Conservation (phyloP, 2,329 filamentous ascomycete genomes). For the Fusarium humuli region DNA sequence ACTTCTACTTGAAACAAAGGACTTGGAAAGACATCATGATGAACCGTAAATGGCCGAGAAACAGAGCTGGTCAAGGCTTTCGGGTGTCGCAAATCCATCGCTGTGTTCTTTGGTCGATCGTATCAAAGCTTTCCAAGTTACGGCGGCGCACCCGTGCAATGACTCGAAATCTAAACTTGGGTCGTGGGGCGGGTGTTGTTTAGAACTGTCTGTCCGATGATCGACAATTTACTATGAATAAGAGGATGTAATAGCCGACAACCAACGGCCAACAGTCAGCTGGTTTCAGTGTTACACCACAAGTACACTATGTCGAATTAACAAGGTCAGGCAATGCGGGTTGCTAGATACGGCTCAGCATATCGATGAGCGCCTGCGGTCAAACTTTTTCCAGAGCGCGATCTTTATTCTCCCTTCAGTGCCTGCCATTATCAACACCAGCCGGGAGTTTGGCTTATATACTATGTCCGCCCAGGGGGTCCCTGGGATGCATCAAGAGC, state of each 20-base stretch:
- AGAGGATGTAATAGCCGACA: slow-evolving; percentile 8
- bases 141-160: slow-evolving; percentile 29
- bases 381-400: no score
- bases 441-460: slow-evolving; percentile 34
- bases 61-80: slow-evolving; percentile 41
- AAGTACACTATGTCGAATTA: not conserved
- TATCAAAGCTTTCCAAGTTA: slow-evolving; percentile 38
- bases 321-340: no score
- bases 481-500: slow-evolving; percentile 27
- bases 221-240: slow-evolving; percentile 23
- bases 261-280: not conserved
- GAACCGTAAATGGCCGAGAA: slow-evolving; percentile 20
- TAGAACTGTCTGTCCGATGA: slow-evolving; percentile 21
- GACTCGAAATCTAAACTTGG: slow-evolving; percentile 32
- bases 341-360: no score
- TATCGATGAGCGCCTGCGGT: no score
- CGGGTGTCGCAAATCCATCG: slow-evolving; percentile 28
- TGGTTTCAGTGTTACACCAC: not conserved
- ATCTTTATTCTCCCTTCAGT: not conserved
- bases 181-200: slow-evolving; percentile 17
- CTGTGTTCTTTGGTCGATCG: slow-evolving; percentile 38
- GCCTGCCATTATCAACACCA: slow-evolving; percentile 31
- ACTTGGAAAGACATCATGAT: not conserved
- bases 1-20: not conserved
- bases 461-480: slow-evolving; percentile 32